phyloP scores from a whole-genome alignment of 768 basidiomycete genomes.

The Russula vinacea region DNA sequence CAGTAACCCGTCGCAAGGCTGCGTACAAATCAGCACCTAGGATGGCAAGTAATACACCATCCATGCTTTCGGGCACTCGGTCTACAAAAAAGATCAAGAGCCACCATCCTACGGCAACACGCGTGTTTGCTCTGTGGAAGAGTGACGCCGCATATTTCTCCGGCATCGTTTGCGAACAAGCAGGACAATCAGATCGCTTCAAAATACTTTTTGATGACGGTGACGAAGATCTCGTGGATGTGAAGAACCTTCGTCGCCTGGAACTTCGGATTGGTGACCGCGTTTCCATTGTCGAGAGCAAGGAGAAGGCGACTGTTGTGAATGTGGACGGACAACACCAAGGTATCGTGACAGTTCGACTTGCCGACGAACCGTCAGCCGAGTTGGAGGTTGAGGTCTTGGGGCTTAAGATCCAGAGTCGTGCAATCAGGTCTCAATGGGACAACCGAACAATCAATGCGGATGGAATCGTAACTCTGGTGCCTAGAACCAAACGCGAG shows the following conservation, averaged over 20 bases:
- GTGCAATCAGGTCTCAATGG: slow-evolving; percentile 53
- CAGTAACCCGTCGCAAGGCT: slow-evolving; percentile 32
- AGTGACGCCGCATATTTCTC: slow-evolving; percentile 57
- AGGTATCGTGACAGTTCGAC: slow-evolving; percentile 28
- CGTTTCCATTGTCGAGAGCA: slow-evolving; percentile 42
- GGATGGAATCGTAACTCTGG: slow-evolving; percentile 44
- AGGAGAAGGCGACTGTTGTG: slow-evolving; percentile 36
- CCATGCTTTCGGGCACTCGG: slow-evolving; percentile 26
- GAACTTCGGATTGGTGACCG: slow-evolving; percentile 55
- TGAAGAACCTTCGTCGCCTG: slow-evolving; percentile 53
- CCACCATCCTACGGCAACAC: slow-evolving; percentile 41
- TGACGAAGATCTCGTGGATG: slow-evolving; percentile 45
- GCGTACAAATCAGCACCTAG: slow-evolving; percentile 30
- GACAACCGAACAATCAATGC: slow-evolving; percentile 46
- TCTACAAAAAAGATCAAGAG: slow-evolving; percentile 30
- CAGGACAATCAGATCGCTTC: slow-evolving; percentile 39
- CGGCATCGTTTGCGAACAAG: slow-evolving; percentile 48
- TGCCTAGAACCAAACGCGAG: slow-evolving; percentile 40
- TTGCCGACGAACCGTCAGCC: slow-evolving; percentile 38
- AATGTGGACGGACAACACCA: slow-evolving; percentile 35
- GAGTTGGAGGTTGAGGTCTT: slow-evolving; percentile 39
- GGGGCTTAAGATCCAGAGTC: slow-evolving; percentile 50
- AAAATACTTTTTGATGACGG: slow-evolving; percentile 66
- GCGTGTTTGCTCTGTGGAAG: slow-evolving; percentile 71
- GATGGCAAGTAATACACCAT: slow-evolving; percentile 32